phyloP scores from a whole-genome alignment of 257 asterid genomes.

The Solanum stenotomum region DNA sequence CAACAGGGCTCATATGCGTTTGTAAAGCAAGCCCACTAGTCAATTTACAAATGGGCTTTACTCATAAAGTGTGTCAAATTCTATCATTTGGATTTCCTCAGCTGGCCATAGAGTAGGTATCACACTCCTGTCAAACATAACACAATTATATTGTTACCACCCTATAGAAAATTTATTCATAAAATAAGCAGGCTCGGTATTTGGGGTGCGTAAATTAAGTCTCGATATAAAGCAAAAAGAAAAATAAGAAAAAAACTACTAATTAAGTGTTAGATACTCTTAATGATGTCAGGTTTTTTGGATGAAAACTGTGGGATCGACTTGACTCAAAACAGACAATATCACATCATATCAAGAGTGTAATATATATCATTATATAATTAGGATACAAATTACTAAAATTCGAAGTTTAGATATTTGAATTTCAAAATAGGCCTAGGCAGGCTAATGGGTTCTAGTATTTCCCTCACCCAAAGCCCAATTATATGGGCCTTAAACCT shows the following conservation, averaged over 20 bases:
- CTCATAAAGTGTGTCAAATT: not conserved
- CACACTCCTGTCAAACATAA: not conserved
- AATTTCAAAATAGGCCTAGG: not conserved
- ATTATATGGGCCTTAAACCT: no score
- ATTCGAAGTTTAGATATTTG: not conserved
- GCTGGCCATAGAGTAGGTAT: not conserved
- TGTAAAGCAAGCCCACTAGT: not conserved
- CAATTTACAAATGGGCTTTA: not conserved
- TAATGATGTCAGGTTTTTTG: not conserved
- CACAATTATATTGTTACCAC: not conserved
- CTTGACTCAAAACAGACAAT: not conserved
- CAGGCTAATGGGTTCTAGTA: not conserved
- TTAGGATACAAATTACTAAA: not conserved
- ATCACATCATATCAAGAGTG: not conserved
- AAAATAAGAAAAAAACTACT: not conserved
- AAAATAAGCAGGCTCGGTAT: not conserved
- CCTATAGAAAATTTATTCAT: not conserved
- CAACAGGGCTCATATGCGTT: not conserved
- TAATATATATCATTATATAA: not conserved
- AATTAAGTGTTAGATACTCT: not conserved
- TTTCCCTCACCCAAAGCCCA: not conserved
- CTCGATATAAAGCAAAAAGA: no score
- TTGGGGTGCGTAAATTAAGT: not conserved
- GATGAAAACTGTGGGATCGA: not conserved
- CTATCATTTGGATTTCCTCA: not conserved